These are phyloP conservation scores for Citrus glauca DNA, from an alignment of 345 rosid species.

Conservation along the genomic window DNA sequence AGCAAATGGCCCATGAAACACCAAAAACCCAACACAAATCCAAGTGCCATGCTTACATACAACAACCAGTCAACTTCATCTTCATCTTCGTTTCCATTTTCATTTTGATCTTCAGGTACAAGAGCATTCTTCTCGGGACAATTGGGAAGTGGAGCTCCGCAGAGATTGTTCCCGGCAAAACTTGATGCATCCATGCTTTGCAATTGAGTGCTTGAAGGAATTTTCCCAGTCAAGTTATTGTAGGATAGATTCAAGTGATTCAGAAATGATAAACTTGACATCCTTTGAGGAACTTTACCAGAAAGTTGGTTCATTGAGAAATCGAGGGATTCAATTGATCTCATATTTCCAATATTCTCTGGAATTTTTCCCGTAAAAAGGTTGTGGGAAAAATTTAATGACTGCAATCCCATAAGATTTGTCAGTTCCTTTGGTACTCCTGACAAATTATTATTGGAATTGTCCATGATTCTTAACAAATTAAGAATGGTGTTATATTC, in stretches of 20 bases:
- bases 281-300: neutral
- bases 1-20: neutral
- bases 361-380: neutral
- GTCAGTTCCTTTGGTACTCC: neutral
- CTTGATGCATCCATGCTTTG: neutral
- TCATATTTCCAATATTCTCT: neutral
- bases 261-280: neutral
- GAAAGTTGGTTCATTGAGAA: neutral
- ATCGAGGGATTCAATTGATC: neutral
- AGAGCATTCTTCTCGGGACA: neutral
- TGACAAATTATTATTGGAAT: neutral
- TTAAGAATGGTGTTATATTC: neutral
- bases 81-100: neutral
- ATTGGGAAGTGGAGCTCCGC: neutral
- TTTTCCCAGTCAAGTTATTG: neutral
- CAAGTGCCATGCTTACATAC: neutral
- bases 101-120: neutral
- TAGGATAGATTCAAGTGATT: neutral
- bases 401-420: neutral
- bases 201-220: neutral
- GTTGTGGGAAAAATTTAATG: neutral
- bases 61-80: neutral
- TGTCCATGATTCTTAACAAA: neutral
- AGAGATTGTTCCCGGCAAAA: neutral
- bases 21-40: neutral